Evolutionary conservation across 345 rosid genomes (phyloP), one percentile per base, ranked within the genome.

Genomic region (Sisymbrium irio): DNA sequence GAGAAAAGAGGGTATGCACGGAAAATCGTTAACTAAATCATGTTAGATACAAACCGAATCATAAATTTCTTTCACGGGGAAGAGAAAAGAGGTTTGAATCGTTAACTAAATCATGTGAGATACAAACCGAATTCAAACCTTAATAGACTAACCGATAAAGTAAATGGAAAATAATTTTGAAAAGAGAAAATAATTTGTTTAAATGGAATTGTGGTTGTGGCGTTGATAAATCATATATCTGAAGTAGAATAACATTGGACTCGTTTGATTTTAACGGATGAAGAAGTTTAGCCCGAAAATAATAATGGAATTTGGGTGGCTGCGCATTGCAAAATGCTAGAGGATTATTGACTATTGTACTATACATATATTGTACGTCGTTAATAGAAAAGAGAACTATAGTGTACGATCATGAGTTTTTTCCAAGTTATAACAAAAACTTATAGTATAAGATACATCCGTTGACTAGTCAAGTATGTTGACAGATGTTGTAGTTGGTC

Each of bases 401-500:
- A 62, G 67, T 45, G 11, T 45, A 28, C 61, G 61, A 71, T 71
- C 46, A 28, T 55, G 63, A 19, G 7, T 0, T 32, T 32, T 30
- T 32, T 32, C 35, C 35, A 32, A 32, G 35, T 32, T 32, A 0
- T 32, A 32, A 32, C 35, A 32, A 32, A 32, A 32, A 32, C 8
- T 32, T 6, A 6, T 30, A 0, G 33, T 28, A 28, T 28, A 28
- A 30, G 1, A 32, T 5, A 44, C 57, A 33, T 33, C 9, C 51
- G 14, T 54, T 63, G 71, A 64, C 64, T 54, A 54, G 62, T 72
- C 76, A 40, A 73, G 39, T 54, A 39, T 54, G 56, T 64, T 44
- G 20, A 64, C 65, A 64, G 9, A 42, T 33, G 53, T 62, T 40
- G 28, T 41, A 50, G 59, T 51, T 62, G 51, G 41, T 51, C 25